Percentiles rank a stretch among this genome's conserved stretches.
These are phyloP conservation scores for Aspergillus campestris DNA, from an alignment of 495 filamentous ascomycete species.

Conservation along the genomic window DNA sequence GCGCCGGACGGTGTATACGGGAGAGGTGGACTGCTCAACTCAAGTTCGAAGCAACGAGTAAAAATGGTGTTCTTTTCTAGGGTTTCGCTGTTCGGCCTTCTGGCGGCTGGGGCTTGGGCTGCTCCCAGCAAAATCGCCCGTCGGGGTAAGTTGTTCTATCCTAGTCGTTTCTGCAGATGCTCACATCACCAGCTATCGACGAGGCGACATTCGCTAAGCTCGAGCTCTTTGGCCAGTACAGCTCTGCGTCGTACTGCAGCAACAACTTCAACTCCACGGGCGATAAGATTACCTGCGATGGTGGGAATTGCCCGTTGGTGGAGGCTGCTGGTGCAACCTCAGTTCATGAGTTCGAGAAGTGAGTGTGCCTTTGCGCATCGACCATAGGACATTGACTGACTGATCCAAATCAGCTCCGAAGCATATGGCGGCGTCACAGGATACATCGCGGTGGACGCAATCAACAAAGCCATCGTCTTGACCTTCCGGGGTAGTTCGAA, in stretches of 20 bases:
- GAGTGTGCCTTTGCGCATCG: neutral
- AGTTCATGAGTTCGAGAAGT: constrained; percentile 49
- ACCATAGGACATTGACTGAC: neutral
- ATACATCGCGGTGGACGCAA: constrained; percentile 52
- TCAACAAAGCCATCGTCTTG: constrained; percentile 49
- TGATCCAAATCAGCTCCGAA: constrained; percentile 28
- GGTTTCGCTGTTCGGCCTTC: no score
- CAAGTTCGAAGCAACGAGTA: no score
- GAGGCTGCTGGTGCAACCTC: constrained; percentile 43
- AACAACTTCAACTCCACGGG: constrained; percentile 28
- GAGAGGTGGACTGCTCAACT: no score
- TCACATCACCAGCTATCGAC: no score
- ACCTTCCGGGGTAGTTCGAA: constrained; percentile 54
- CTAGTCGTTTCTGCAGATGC: no score
- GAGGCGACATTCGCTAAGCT: constrained; percentile 21
- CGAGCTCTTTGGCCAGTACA: constrained; percentile 54
- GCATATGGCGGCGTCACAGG: constrained; percentile 51
- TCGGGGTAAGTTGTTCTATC: no score
- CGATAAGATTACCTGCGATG: constrained; percentile 43
- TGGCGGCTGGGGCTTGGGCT: no score
- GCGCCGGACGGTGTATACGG: no score
- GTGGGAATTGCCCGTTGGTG: constrained; percentile 48
- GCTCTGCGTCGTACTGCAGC: constrained; percentile 56
- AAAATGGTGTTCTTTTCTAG: no score
- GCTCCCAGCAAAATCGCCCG: no score